Evolutionary conservation across 2,329 filamentous ascomycete species (phyloP), one percentile per base, ranked within the genome.

Genomic region (Ophiostoma triangulosporum): DNA sequence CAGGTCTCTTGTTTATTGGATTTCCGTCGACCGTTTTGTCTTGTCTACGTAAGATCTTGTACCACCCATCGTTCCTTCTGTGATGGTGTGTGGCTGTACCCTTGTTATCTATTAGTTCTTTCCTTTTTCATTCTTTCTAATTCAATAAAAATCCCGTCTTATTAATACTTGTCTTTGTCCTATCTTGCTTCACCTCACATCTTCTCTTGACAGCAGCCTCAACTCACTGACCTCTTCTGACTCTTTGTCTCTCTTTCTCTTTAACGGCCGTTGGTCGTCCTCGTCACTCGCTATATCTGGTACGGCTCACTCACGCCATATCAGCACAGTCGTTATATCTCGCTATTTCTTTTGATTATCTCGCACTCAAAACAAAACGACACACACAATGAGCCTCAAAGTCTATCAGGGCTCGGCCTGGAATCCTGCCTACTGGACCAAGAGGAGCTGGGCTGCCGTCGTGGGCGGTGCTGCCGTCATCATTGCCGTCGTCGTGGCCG

Each of bases 401-500:
- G n/a, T n/a, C 6, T 45, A 29, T 14, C 22, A 45, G 14, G 40
- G 8, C 14, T 54, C 52, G 5, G 61, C 60, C 60, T 62, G 54
- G 54, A 69, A 80, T 57, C 71, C 73, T 0, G 68, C 68, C 50
- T 69, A 69, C 48, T 83, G 79, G 80, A 66, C 71, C 38, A 73
- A 73, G 61, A 73, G 70, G 55, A 69, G 66, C 11, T 81, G 74
- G 73, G 62, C 70, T 22, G 65, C 70, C 32, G 61, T 75, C 6
- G 69, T 58, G 3, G 62, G 66, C 1, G 58, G 69, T 1, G 53
- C 71, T 2, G 64, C 65, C 24, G 57, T 71, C 32, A 58, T 74
- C 8, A 62, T 82, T 14, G 60, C 77, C 38, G 65, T 78, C 8
- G 65, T 76, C 7, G 69, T 75, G 11, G 66, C 69, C 4, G 70